phyloP scores from a whole-genome alignment of 164 flowering plant species.

The Saururus chinensis region DNA sequence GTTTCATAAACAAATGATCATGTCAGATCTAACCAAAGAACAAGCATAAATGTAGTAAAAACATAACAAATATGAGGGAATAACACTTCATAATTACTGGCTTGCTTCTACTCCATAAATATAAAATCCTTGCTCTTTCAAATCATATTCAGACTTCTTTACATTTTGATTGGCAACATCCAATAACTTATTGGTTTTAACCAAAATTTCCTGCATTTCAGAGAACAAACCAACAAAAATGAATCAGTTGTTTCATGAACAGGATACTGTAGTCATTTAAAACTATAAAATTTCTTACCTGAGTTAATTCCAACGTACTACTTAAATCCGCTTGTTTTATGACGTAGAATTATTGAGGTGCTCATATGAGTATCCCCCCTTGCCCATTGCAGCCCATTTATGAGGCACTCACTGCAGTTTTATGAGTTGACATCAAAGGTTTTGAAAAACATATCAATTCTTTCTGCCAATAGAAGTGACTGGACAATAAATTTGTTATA shows the following conservation, averaged over 20 bases:
- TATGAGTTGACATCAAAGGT: too few species aligned
- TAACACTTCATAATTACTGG: conserved; percentile 27
- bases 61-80: background rate
- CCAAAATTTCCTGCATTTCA: too few species aligned
- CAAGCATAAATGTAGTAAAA: background rate
- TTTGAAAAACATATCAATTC: conserved; percentile 46
- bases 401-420: background rate
- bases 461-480: conserved; percentile 56
- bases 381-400: too few species aligned
- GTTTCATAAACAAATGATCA: conserved; percentile 18
- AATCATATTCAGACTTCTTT: conserved; percentile 48
- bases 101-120: conserved; percentile 75
- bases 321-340: conserved; percentile 46
- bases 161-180: too few species aligned
- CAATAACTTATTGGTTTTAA: too few species aligned
- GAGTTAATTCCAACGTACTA: conserved; percentile 51
- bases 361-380: too few species aligned
- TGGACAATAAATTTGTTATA: conserved; percentile 47
- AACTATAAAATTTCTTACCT: too few species aligned
- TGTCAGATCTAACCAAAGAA: background rate
- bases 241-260: too few species aligned
- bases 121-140: conserved; percentile 77
- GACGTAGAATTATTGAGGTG: too few species aligned
- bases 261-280: too few species aligned
- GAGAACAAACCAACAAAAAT: too few species aligned